phyloP scores from a whole-genome alignment of 106 monocot species.

The Acorus calamus region DNA sequence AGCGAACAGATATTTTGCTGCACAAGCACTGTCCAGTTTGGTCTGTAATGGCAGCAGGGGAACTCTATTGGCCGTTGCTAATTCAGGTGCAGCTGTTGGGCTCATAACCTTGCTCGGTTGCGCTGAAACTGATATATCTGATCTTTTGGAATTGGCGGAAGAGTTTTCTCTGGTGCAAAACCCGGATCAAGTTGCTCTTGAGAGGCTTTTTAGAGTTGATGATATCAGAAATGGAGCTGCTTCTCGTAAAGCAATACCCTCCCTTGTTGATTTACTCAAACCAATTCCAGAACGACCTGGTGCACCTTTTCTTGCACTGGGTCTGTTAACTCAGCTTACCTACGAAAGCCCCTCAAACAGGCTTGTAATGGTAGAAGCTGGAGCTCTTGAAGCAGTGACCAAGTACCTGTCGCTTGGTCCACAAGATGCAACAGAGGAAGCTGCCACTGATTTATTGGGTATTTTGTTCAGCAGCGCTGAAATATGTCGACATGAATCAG shows the following conservation, averaged over 20 bases:
- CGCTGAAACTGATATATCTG: conserved; percentile 80
- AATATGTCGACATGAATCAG: conserved; percentile 74
- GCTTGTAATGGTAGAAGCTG: conserved; percentile 90
- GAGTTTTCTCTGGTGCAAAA: conserved; percentile 65
- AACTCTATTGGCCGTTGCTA: conserved; percentile 78
- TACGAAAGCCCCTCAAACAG: conserved; percentile 63
- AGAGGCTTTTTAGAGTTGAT: conserved; percentile 83
- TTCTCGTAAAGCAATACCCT: conserved; percentile 81
- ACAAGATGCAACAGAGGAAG: conserved; percentile 92
- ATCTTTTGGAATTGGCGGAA: conserved; percentile 67
- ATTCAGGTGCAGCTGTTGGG: conserved; percentile 71
- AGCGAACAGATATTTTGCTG: conserved; percentile 81
- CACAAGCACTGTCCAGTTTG: conserved; percentile 82
- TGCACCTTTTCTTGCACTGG: conserved; percentile 83
- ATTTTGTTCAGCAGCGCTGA: conserved; percentile 80
- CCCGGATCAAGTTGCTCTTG: conserved; percentile 72
- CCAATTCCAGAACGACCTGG: conserved; percentile 97
- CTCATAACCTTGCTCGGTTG: conserved; percentile 93
- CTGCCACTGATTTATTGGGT: conserved; percentile 77
- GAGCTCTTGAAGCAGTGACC: conserved; percentile 72
- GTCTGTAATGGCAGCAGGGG: conserved; percentile 78
- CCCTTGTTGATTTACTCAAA: conserved; percentile 91
- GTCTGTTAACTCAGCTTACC: conserved; percentile 76
- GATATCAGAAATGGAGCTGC: conserved; percentile 74
- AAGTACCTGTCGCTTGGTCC: conserved; percentile 94